Evolutionary conservation across 2,329 filamentous ascomycete species (phyloP), one percentile per base, ranked within the genome.

Genomic region (Arthrobotrys conoides): DNA sequence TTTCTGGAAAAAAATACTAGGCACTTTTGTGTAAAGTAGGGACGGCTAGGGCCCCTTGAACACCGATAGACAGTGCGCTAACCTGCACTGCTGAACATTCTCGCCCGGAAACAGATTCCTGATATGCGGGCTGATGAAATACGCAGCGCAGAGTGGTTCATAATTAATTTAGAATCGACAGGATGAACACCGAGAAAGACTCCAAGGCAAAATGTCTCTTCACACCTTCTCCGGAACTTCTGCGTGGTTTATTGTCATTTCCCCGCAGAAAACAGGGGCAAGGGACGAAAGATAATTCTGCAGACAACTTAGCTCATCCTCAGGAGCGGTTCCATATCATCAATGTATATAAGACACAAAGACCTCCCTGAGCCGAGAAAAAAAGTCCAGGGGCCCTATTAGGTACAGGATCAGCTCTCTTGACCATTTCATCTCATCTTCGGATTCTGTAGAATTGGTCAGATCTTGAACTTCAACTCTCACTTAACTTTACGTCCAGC

Each of bases 221-320:
- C 67, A 68, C 67, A 63, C 63, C 55, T 46, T 76, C 75, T 71
- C 63, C 68, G 61, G 59, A 46, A 48, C 61, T 57, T 77, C 67
- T 78, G 75, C 75, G 75, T 78, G 75, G 63, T 78, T 78, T 78
- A 72, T 71, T 78, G 61, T 78, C 51, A 78, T 78, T 78, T 78
- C 75, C 75, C 75, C 75, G 55, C 75, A 78, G 63, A 64, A 78
- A 78, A 46, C 68, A 72, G 75, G 75, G 75, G 64, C 61, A 68
- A 68, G 66, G 75, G 75, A 68, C 68, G 44, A 59, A 68, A 78
- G 55, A 67, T 64, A 61, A 64, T 78, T 77, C 73, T 68, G 73
- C 67, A 71, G 59, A 71, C 14, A 70, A 64, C 48, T 65, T 44
- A 44, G 71, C 36, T 57, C 71, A 63, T 69, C 65, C 49, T 71